phyloP scores from a whole-genome alignment of 768 basidiomycete genomes.

The Nidularia pulvinata region DNA sequence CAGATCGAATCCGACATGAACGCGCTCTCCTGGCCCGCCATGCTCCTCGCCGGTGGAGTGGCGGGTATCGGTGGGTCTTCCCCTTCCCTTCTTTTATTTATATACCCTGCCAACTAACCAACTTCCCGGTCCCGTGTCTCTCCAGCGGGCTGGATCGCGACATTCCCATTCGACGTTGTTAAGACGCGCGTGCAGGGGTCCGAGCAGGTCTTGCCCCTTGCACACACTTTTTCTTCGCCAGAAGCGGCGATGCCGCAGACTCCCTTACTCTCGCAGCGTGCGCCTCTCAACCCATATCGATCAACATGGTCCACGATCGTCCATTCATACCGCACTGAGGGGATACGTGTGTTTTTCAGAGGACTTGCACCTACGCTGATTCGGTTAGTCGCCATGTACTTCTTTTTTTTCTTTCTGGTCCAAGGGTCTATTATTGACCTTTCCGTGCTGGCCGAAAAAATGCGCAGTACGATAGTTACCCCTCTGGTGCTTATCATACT shows the following conservation, averaged over 20 bases:
- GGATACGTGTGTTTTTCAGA: constrained; percentile 67
- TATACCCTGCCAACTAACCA: background rate
- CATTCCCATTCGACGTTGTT: constrained; percentile 88
- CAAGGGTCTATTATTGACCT: background rate
- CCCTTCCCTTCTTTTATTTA: background rate
- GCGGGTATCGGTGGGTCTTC: constrained; percentile 58
- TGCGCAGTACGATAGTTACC: too few relatives aligned
- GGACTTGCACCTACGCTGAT: constrained; percentile 83
- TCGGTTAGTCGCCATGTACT: constrained; percentile 41
- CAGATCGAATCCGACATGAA: too few relatives aligned
- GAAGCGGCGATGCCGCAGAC: too few relatives aligned
- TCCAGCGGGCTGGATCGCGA: constrained; percentile 70
- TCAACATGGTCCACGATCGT: constrained; percentile 57
- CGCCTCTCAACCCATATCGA: constrained; percentile 48
- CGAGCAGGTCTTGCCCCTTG: constrained; percentile 10
- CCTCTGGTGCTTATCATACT: too few relatives aligned
- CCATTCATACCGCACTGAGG: constrained; percentile 64
- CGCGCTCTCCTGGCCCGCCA: constrained; percentile 44
- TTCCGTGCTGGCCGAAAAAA: too few relatives aligned
- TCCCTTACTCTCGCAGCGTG: too few relatives aligned
- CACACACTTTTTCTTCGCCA: background rate
- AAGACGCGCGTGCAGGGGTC: constrained; percentile 86
- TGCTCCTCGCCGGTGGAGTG: constrained; percentile 73
- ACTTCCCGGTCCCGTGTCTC: background rate
- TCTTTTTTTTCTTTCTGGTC: background rate